Evolutionary conservation across 257 asterid genomes (phyloP).

Genomic region (Coffea canephora): DNA sequence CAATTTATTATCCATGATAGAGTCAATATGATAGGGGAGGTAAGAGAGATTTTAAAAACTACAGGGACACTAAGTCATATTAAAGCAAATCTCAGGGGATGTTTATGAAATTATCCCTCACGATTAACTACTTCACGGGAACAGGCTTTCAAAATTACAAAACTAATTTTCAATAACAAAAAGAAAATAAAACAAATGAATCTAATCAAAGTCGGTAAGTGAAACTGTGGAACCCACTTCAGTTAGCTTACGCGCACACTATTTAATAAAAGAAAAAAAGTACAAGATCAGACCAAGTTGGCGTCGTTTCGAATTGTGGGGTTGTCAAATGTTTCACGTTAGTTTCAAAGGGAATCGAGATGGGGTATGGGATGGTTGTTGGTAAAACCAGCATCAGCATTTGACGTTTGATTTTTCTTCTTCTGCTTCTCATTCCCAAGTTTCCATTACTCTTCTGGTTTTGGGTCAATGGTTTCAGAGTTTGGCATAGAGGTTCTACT

Average conservation of each 20-base stretch:
- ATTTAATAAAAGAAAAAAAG: not conserved
- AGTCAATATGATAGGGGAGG: too few species aligned
- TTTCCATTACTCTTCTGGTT: not conserved
- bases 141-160: too few species aligned
- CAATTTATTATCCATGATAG: too few species aligned
- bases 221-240: constrained; percentile 1
- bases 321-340: not conserved
- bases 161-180: too few species aligned
- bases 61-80: too few species aligned
- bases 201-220: not conserved
- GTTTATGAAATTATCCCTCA: too few species aligned
- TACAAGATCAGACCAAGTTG: not conserved
- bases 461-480: constrained; percentile 4
- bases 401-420: not conserved
- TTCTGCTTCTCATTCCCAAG: not conserved
- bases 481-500: not conserved
- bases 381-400: not conserved
- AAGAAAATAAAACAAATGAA: not conserved
- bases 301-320: not conserved
- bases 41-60: too few species aligned
- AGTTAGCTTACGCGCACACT: not conserved
- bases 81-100: too few species aligned
- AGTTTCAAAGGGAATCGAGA: not conserved
- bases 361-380: not conserved
- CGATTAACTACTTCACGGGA: too few species aligned